phyloP scores from a whole-genome alignment of 148 eudicot species.

The Camellia granthamiana region DNA sequence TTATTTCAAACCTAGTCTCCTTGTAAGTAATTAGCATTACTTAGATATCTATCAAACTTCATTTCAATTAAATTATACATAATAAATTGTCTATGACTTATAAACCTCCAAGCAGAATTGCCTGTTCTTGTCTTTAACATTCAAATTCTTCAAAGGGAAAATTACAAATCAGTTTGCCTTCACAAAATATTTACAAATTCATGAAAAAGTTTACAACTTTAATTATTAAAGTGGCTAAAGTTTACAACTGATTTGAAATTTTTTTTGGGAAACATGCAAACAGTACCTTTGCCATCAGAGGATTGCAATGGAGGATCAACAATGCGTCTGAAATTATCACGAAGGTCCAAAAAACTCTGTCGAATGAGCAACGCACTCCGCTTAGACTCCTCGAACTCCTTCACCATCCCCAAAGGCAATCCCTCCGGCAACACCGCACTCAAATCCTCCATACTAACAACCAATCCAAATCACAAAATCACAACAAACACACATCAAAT shows the following conservation, averaged over 20 bases:
- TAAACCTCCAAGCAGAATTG: neutral
- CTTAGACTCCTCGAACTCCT: slow-evolving; percentile 80
- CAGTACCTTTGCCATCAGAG: slow-evolving; percentile 43
- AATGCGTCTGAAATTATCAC: slow-evolving; percentile 83
- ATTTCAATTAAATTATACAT: neutral
- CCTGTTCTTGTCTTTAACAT: too few species aligned
- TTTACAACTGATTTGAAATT: too few species aligned
- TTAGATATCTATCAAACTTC: neutral
- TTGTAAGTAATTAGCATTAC: neutral
- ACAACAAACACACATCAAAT: neutral
- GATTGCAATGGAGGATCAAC: slow-evolving; percentile 73
- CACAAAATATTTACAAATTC: too few species aligned
- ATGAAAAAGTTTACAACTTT: too few species aligned
- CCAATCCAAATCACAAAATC: neutral
- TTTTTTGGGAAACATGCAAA: neutral
- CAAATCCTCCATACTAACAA: slow-evolving; percentile 53
- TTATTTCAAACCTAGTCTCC: neutral
- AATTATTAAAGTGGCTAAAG: too few species aligned
- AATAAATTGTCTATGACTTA: neutral
- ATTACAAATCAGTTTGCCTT: too few species aligned
- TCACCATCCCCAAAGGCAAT: slow-evolving; percentile 74
- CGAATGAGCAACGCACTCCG: slow-evolving; percentile 68
- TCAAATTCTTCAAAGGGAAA: too few species aligned
- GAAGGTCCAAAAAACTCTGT: slow-evolving; percentile 77
- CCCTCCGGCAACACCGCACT: slow-evolving; percentile 73